Evolutionary conservation across 2,329 filamentous ascomycete species (phyloP).

Genomic region (Venturiaceae sp.): DNA sequence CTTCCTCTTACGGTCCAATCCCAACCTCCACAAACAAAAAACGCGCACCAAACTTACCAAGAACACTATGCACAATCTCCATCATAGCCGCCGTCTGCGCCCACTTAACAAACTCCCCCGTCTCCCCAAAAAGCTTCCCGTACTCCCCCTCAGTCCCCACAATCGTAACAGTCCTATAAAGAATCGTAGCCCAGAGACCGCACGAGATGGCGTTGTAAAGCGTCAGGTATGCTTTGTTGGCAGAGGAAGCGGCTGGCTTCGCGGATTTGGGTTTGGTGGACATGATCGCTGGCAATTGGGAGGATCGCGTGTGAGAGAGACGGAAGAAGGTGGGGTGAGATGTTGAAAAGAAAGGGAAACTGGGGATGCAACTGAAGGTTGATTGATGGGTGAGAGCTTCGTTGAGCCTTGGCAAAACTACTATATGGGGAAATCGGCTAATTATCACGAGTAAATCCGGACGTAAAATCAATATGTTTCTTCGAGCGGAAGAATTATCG

Average conservation of each 20-base stretch:
- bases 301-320: background rate
- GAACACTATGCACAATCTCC: constrained; percentile 72
- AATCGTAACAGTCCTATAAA: constrained; percentile 53
- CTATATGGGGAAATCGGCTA: too few relatives aligned
- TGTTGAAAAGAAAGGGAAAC: background rate
- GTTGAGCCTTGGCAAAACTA: background rate
- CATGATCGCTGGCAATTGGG: background rate
- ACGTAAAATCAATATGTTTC: too few relatives aligned
- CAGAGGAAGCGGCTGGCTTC: background rate
- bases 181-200: constrained; percentile 66
- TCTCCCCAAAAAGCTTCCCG: constrained; percentile 24
- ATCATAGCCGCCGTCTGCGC: constrained; percentile 77
- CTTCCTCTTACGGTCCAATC: background rate
- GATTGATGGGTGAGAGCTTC: background rate
- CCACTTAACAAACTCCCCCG: constrained; percentile 61
- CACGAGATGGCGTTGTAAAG: constrained; percentile 77
- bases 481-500: too few relatives aligned
- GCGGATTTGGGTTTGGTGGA: background rate
- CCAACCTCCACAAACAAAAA: background rate
- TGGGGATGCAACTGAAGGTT: too few relatives aligned
- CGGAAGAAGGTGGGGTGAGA: background rate
- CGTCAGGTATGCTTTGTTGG: constrained; percentile 53
- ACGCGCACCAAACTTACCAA: constrained; percentile 51
- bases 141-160: constrained; percentile 40
- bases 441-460: too few relatives aligned